These are phyloP conservation scores for Penicillium sp. DNA, from an alignment of 2,329 filamentous ascomycete genomes.

Conservation along the genomic window DNA sequence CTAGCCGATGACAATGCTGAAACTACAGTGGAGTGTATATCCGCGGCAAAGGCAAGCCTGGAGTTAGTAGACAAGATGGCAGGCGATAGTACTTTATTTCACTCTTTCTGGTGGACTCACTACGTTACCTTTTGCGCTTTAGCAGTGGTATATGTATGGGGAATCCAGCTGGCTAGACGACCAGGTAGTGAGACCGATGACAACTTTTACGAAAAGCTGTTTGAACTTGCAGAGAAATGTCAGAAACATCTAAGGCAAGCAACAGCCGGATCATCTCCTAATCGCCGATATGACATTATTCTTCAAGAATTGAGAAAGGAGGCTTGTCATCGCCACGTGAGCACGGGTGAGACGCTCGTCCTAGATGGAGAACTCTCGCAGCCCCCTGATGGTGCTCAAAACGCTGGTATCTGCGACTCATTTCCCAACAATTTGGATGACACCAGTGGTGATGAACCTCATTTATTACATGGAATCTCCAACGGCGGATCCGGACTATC, in stretches of 20 bases:
- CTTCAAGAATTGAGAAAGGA: conserved; percentile 57
- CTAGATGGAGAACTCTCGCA: neutral
- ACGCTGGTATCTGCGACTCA: neutral
- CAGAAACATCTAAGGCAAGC: conserved; percentile 50
- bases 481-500: neutral
- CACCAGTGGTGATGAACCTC: neutral
- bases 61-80: conserved; percentile 23
- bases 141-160: conserved; percentile 59
- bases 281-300: conserved; percentile 56
- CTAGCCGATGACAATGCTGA: conserved; percentile 20
- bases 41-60: conserved; percentile 25
- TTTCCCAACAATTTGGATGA: neutral
- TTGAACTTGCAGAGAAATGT: conserved; percentile 52
- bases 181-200: conserved; percentile 10
- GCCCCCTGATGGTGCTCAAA: neutral
- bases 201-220: conserved; percentile 25
- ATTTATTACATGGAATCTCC: neutral
- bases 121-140: conserved; percentile 56
- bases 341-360: neutral
- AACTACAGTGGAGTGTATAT: conserved; percentile 25
- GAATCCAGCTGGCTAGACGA: conserved; percentile 51
- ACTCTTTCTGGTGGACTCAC: conserved; percentile 34
- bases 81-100: conserved; percentile 23
- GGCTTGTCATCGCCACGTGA: conserved; percentile 8
- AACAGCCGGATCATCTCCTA: conserved; percentile 48